Evolutionary conservation across 305 asterid genomes (phyloP).

Genomic region (Solanum hybrid): DNA sequence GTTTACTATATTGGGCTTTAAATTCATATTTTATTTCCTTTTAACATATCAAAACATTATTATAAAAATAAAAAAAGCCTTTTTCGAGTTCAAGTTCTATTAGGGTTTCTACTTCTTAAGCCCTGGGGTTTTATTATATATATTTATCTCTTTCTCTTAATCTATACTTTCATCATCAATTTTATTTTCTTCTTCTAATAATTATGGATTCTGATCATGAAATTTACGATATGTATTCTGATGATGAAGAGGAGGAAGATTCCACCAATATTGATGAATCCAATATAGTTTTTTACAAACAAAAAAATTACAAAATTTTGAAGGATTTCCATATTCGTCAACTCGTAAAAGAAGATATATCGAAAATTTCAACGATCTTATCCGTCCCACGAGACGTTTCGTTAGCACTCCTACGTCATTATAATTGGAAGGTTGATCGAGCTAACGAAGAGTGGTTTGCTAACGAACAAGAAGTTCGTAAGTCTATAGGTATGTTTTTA

Average conservation of each 20-base stretch:
- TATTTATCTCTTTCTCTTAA: neutral
- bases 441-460: slow-evolving; percentile 9
- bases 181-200: neutral
- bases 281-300: neutral
- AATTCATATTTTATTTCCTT: neutral
- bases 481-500: neutral
- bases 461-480: neutral
- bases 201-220: neutral
- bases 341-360: neutral
- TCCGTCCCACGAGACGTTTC: neutral
- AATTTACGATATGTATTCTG: neutral
- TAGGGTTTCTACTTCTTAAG: neutral
- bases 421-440: neutral
- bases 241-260: neutral
- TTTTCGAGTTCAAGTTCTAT: neutral
- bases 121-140: neutral
- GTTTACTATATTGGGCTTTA: neutral
- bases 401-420: neutral
- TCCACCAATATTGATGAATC: neutral
- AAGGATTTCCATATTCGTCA: neutral
- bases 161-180: neutral
- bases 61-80: neutral
- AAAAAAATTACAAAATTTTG: neutral
- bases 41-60: neutral
- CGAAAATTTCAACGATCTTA: neutral